These are phyloP conservation scores for Haplosporangium sp. DNA, from an alignment of 371 early-diverging fungal species.

Conservation along the genomic window DNA sequence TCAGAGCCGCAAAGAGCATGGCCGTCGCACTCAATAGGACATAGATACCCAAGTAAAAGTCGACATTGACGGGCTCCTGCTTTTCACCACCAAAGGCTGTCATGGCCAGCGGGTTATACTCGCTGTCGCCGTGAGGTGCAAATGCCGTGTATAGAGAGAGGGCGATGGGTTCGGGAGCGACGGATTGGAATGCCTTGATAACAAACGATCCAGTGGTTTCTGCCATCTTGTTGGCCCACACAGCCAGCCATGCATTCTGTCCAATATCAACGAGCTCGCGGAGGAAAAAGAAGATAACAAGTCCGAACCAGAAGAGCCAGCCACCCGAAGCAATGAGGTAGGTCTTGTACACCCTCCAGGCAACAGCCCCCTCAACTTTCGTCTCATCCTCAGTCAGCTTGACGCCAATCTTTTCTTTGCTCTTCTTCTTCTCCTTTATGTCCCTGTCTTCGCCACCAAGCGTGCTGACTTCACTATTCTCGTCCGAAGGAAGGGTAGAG, in stretches of 20 bases:
- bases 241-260: constrained; percentile 51
- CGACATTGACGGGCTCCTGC: constrained; percentile 40
- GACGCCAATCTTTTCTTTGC: constrained; percentile 57
- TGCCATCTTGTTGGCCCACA: constrained; percentile 38
- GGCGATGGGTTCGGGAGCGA: constrained; percentile 17
- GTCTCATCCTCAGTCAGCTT: constrained; percentile 76
- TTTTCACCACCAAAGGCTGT: constrained; percentile 15
- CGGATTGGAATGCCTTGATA: constrained; percentile 19
- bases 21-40: constrained; percentile 58
- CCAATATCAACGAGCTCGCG: constrained; percentile 61
- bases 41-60: constrained; percentile 59
- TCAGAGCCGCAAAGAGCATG: constrained; percentile 49
- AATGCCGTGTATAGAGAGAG: constrained; percentile 33
- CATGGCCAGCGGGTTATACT: constrained; percentile 12
- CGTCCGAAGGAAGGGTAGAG: constrained; percentile 4
- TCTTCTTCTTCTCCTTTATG: constrained; percentile 53
- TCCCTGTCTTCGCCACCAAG: constrained; percentile 36
- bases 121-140: constrained; percentile 3
- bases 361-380: constrained; percentile 73
- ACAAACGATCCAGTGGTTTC: constrained; percentile 27
- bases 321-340: constrained; percentile 79
- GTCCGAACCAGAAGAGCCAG: constrained; percentile 59
- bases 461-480: constrained; percentile 36
- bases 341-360: constrained; percentile 66
- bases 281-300: constrained; percentile 60